A percentile compares a stretch with the other conserved stretches of the same genome.
Evolutionary conservation across 345 rosid genomes (phyloP).

Genomic region (Anacardium occidentale): DNA sequence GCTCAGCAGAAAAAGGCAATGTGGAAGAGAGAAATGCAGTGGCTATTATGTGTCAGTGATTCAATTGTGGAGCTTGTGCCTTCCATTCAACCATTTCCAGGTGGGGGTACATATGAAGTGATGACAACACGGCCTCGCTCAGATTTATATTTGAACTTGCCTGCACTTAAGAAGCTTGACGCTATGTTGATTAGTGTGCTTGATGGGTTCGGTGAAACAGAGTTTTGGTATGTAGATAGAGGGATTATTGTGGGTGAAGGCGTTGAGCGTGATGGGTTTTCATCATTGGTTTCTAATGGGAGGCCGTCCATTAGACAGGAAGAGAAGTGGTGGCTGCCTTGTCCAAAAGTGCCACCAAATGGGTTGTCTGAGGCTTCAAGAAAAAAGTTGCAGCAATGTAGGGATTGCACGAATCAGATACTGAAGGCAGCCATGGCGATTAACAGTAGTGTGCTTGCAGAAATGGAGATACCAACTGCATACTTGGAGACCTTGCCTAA

Average conservation of each 20-base stretch:
- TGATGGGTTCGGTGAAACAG: slow-evolving; percentile 65
- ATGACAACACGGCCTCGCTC: slow-evolving; percentile 88
- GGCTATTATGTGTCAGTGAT: slow-evolving; percentile 90
- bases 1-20: slow-evolving; percentile 76
- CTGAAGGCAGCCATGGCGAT: slow-evolving; percentile 97
- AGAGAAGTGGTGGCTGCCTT: slow-evolving; percentile 89
- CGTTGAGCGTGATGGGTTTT: slow-evolving; percentile 42
- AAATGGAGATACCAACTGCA: slow-evolving; percentile 89
- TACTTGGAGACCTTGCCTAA: slow-evolving; percentile 88
- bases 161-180: slow-evolving; percentile 96
- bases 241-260: slow-evolving; percentile 70
- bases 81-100: slow-evolving; percentile 83
- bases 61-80: slow-evolving; percentile 97
- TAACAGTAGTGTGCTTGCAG: slow-evolving; percentile 80
- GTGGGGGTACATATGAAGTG: slow-evolving; percentile 89
- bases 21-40: slow-evolving; percentile 97
- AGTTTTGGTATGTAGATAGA: slow-evolving; percentile 92
- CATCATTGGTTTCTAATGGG: slow-evolving; percentile 48
- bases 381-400: slow-evolving; percentile 78
- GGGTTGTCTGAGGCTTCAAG: slow-evolving; percentile 79
- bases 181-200: slow-evolving; percentile 82
- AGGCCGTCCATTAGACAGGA: slow-evolving; percentile 87
- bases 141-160: slow-evolving; percentile 84
- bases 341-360: slow-evolving; percentile 74
- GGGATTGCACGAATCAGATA: slow-evolving; percentile 90